A percentile compares a stretch with the other conserved stretches of the same genome.
Conservation (phyloP, 2,329 filamentous ascomycete genomes). For the Knoxdaviesia capensis region DNA sequence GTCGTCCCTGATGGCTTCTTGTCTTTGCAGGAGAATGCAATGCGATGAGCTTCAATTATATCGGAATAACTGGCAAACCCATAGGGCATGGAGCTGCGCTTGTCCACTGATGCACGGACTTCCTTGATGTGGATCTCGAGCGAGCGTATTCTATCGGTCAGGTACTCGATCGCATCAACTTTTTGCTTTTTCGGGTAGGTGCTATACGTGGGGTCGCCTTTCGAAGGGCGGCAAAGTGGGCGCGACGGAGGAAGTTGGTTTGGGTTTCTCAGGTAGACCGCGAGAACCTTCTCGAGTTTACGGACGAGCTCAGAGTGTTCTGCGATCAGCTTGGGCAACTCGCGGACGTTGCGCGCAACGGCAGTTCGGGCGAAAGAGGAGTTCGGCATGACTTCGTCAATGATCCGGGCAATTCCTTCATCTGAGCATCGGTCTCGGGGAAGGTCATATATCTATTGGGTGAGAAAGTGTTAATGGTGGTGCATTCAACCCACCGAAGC, state of each 20-base stretch:
- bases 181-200: conserved; percentile 50
- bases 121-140: conserved; percentile 73
- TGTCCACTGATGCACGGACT: conserved; percentile 64
- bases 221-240: conserved; percentile 61
- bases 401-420: conserved; percentile 70
- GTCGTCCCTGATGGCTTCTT: conserved; percentile 65
- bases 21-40: conserved; percentile 62
- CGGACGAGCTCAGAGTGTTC: conserved; percentile 68
- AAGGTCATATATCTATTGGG: conserved; percentile 56
- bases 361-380: conserved; percentile 62
- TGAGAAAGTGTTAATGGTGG: neutral
- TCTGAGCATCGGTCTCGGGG: conserved; percentile 58
- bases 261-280: conserved; percentile 81
- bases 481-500: too few relatives aligned
- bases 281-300: conserved; percentile 62
- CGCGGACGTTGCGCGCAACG: conserved; percentile 80
- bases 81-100: conserved; percentile 71
- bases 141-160: conserved; percentile 64
- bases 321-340: conserved; percentile 66
- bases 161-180: conserved; percentile 85
- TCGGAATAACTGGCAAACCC: conserved; percentile 88
- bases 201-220: conserved; percentile 50
- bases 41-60: conserved; percentile 71
- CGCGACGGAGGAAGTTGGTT: conserved; percentile 55
- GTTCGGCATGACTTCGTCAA: conserved; percentile 60